A percentile compares a stretch with the other conserved stretches of the same genome.
These are phyloP conservation scores for Abelmoschus esculentus DNA, from an alignment of 345 rosid species.

Conservation along the genomic window DNA sequence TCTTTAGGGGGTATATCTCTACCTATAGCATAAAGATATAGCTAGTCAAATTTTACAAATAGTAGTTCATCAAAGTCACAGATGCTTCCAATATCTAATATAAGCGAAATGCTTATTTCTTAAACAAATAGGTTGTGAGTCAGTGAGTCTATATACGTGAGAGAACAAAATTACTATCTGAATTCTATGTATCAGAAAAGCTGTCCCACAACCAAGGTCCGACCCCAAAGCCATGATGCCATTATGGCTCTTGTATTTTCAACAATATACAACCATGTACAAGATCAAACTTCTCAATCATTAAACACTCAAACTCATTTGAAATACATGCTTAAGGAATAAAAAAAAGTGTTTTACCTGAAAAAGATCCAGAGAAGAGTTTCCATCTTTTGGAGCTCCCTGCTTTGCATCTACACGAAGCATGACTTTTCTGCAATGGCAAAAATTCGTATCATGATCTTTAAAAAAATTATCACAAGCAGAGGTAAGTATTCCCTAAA, in stretches of 20 bases:
- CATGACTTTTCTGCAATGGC: slow-evolving; percentile 72
- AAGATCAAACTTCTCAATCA: neutral
- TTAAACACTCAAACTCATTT: neutral
- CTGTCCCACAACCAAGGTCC: neutral
- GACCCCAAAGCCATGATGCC: neutral
- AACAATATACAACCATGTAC: neutral
- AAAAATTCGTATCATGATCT: slow-evolving; percentile 14
- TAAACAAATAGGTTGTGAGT: neutral
- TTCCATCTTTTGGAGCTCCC: slow-evolving; percentile 86
- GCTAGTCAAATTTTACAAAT: neutral
- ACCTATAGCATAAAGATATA: slow-evolving; percentile 43
- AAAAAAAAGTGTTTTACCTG: slow-evolving; percentile 41
- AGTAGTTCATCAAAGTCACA: neutral
- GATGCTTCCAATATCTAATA: neutral
- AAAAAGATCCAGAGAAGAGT: slow-evolving; percentile 82
- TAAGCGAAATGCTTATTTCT: neutral
- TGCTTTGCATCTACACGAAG: slow-evolving; percentile 92
- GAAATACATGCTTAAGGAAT: neutral
- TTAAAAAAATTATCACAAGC: neutral
- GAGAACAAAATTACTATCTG: neutral
- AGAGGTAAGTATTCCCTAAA: neutral
- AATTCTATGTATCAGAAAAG: neutral
- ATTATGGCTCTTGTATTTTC: neutral
- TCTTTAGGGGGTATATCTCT: slow-evolving; percentile 90
- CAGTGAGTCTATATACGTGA: neutral